Evolutionary conservation across 2,329 filamentous ascomycete species (phyloP).

Genomic region (Penicillium sp.): DNA sequence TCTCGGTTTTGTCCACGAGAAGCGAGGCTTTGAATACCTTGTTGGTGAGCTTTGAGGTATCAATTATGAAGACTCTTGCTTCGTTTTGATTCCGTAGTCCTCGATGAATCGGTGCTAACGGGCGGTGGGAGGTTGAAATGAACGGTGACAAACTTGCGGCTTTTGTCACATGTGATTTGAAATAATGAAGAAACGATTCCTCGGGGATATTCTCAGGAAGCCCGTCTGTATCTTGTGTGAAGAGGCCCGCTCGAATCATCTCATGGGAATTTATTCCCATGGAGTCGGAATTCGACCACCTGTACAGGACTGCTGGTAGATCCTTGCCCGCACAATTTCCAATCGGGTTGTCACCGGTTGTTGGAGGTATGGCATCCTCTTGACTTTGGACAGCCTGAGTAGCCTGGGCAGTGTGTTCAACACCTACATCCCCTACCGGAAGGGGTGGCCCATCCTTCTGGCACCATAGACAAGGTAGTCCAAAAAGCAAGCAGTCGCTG

Average conservation of each 20-base stretch:
- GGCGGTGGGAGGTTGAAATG: constrained; percentile 29
- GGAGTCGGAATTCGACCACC: constrained; percentile 31
- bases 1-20: constrained; percentile 17
- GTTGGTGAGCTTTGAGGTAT: constrained; percentile 22
- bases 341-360: background rate
- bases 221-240: constrained; percentile 4
- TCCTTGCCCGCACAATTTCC: background rate
- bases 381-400: background rate
- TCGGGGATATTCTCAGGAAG: too few species aligned
- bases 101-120: constrained; percentile 31
- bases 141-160: constrained; percentile 24
- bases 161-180: constrained; percentile 25
- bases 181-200: constrained; percentile 16
- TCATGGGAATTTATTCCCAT: constrained; percentile 29
- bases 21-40: constrained; percentile 26
- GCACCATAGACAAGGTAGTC: constrained; percentile 25
- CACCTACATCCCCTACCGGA: background rate
- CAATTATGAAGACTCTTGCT: constrained; percentile 29
- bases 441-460: background rate
- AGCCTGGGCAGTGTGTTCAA: background rate
- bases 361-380: too few species aligned
- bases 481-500: background rate
- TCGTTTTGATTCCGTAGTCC: constrained; percentile 21
- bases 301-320: constrained; percentile 30
- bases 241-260: constrained; percentile 26